Evolutionary conservation across 1,284 basidiomycete species (phyloP), one percentile per base, ranked within the genome.

Genomic region (Irpex lacteus): DNA sequence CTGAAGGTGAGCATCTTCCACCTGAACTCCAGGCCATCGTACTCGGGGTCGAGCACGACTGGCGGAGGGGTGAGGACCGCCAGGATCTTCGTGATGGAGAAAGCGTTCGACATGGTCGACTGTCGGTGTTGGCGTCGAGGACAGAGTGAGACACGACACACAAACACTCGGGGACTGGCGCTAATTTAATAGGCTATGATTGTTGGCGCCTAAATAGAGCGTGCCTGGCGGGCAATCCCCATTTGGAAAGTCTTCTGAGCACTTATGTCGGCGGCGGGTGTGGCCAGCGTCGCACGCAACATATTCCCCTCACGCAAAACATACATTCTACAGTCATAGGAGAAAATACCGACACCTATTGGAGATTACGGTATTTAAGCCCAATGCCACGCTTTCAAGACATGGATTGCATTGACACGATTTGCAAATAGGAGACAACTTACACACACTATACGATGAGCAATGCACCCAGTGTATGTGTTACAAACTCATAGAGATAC

Each of bases 1-100:
- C 93, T 81, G 78, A 96, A 93, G 54, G 88, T 85, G 69, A 96
- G 77, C 67, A 87, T 82, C 73, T 84, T 89, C 89, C 89, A 95
- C 66, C 77, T 81, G 73, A 81, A 87, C 75, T 96, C 84, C 57
- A 84, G 74, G 15, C 93, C 89, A 19, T 81, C 73, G 70, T 89
- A 90, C 37, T 86, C 78, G 7, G 76, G 73, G 2, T 76, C 63
- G 5, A 80, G 72, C 40, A 75, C 67, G 34, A 78, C 73, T n/a
- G 80, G 80, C 2, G 79, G 71, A 38, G 90, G 83, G 13, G 85
- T 82, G 64, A 87, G 11, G 6, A 60, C 15, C 61, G 19, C 7
- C 50, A 65, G 19, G 4, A 65, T 36, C 38, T 65, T 62, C 18
- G 40, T 60, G 15, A 65, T 49, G 7, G 44, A 37, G 21, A 55